Evolutionary conservation across 306 rosid genomes (phyloP).

Genomic region (Pyrus betulifolia): DNA sequence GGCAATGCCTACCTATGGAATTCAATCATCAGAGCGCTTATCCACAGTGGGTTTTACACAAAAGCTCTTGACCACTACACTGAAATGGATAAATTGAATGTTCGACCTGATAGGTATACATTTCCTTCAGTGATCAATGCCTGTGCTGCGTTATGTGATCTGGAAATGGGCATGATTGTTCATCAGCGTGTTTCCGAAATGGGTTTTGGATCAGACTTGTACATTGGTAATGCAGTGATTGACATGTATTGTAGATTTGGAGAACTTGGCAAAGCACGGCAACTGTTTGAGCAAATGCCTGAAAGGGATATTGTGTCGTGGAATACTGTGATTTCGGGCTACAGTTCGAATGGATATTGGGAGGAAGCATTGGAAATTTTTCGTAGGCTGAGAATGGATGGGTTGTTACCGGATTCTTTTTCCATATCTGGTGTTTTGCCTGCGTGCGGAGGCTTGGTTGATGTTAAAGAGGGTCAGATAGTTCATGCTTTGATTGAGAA

Average conservation of each 20-base stretch:
- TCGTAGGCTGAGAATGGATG: constrained; percentile 3
- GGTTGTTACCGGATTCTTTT: constrained; percentile 18
- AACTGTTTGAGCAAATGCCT: too few species aligned
- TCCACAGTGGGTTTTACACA: constrained; percentile 12
- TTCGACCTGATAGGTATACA: constrained; percentile 24
- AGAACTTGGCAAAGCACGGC: too few species aligned
- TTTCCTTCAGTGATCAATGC: constrained; percentile 35
- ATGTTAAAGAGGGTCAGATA: constrained; percentile 15
- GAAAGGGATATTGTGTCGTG: constrained; percentile 24
- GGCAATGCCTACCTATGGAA: constrained; percentile 24
- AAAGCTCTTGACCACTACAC: constrained; percentile 21
- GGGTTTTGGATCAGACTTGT: constrained; percentile 21
- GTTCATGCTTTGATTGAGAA: constrained; percentile 24
- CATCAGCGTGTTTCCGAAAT: constrained; percentile 12
- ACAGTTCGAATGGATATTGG: constrained; percentile 31
- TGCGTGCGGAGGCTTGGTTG: constrained; percentile 22
- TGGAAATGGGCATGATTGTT: constrained; percentile 11
- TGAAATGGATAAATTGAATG: constrained; percentile 13
- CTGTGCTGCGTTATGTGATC: constrained; percentile 23
- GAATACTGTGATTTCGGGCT: constrained; percentile 34
- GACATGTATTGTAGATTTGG: too few species aligned
- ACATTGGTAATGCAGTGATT: too few species aligned
- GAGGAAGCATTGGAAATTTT: constrained; percentile 24
- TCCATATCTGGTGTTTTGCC: constrained; percentile 19
- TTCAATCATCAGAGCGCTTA: constrained; percentile 28